phyloP scores from a whole-genome alignment of 177 flowering plant species.

The Vitis hybrid region DNA sequence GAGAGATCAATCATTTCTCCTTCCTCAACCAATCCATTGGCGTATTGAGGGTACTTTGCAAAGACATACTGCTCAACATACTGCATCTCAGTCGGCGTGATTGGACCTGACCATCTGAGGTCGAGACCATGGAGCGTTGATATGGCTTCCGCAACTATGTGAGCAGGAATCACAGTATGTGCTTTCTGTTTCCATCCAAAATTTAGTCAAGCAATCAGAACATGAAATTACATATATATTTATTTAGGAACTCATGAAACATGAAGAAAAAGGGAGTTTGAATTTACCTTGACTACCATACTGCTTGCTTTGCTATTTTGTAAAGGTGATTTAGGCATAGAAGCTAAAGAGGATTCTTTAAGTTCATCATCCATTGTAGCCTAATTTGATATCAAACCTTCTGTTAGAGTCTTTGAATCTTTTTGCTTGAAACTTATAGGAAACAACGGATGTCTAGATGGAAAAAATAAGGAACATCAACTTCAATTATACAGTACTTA shows the following conservation, averaged over 20 bases:
- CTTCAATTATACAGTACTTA: slow-evolving; percentile 6
- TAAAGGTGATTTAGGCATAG: slow-evolving; percentile 38
- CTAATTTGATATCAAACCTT: slow-evolving; percentile 18
- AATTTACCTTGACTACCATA: slow-evolving; percentile 71
- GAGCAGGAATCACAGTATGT: slow-evolving; percentile 66
- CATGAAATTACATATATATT: not conserved
- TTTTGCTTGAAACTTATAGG: not conserved
- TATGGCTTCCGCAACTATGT: slow-evolving; percentile 78
- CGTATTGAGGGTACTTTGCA: slow-evolving; percentile 76
- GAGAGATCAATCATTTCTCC: slow-evolving; percentile 48
- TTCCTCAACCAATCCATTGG: slow-evolving; percentile 56
- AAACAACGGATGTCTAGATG: not conserved
- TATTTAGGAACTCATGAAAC: not conserved
- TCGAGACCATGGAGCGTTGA: slow-evolving; percentile 73
- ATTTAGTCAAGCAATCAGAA: not conserved
- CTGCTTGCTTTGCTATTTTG: slow-evolving; percentile 64
- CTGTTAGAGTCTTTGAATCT: slow-evolving; percentile 4
- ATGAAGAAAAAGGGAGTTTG: not conserved
- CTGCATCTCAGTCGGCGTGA: slow-evolving; percentile 73
- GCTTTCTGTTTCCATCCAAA: slow-evolving; percentile 50
- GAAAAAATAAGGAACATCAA: not conserved
- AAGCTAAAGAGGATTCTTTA: slow-evolving; percentile 33
- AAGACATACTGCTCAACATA: slow-evolving; percentile 75
- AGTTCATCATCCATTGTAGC: slow-evolving; percentile 33
- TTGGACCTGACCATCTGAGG: slow-evolving; percentile 86